Evolutionary conservation across 1,284 basidiomycete species (phyloP).

Genomic region (Vanrija sp.): DNA sequence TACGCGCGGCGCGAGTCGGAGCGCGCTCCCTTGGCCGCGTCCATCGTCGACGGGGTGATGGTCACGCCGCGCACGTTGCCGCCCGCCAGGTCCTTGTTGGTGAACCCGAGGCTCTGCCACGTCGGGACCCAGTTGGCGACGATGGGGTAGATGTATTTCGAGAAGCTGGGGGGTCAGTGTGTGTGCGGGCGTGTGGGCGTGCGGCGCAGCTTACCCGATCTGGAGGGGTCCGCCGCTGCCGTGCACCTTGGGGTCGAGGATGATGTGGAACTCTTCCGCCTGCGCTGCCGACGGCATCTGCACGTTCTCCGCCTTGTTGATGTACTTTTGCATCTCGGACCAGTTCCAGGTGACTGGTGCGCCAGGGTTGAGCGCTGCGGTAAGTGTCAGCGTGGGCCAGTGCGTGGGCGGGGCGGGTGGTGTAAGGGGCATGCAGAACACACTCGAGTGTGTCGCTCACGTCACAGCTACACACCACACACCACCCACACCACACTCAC

Average conservation of each 20-base stretch:
- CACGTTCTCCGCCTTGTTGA: constrained; percentile 51
- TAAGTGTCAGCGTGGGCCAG: not conserved
- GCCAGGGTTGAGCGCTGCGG: constrained; percentile 39
- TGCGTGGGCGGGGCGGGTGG: not conserved
- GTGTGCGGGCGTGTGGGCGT: too few relatives aligned
- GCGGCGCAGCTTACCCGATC: constrained; percentile 26
- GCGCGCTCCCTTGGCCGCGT: constrained; percentile 61
- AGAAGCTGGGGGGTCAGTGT: constrained; percentile 6
- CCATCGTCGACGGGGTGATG: constrained; percentile 62
- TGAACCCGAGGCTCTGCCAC: constrained; percentile 54
- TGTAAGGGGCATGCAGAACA: too few relatives aligned
- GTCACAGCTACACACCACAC: not conserved
- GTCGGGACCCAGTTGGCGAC: constrained; percentile 56
- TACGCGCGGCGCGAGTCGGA: constrained; percentile 67
- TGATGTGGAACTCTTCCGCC: constrained; percentile 42
- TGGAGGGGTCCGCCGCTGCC: constrained; percentile 54
- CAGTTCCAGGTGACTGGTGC: constrained; percentile 44
- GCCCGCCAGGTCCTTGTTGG: constrained; percentile 47
- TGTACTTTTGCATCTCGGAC: constrained; percentile 45
- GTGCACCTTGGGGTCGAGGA: constrained; percentile 49
- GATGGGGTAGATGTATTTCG: constrained; percentile 52
- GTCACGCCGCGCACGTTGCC: constrained; percentile 38
- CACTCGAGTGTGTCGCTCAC: too few relatives aligned
- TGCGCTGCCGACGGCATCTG: constrained; percentile 41
- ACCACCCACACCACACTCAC: constrained; percentile 12